Percentiles rank a stretch among this genome's conserved stretches.
phyloP scores from a whole-genome alignment of 208 protist genomes.

The Leishmania major region DNA sequence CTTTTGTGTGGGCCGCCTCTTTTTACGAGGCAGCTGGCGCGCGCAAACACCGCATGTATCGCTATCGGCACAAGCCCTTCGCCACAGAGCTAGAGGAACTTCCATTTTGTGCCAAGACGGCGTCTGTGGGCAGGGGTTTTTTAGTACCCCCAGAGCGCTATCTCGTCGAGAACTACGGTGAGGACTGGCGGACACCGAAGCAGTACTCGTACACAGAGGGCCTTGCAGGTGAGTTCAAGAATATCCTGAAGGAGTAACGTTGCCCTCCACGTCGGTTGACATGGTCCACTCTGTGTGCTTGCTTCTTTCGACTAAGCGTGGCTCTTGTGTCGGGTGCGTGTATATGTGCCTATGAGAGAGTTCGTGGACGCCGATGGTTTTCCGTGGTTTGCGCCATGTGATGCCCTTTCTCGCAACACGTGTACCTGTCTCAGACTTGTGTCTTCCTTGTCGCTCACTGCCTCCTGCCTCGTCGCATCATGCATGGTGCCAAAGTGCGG shows the following conservation, averaged over 20 bases:
- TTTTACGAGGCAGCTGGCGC: conserved; percentile 66
- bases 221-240: conserved; percentile 75
- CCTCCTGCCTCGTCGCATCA: background rate
- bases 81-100: conserved; percentile 24
- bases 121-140: conserved; percentile 30
- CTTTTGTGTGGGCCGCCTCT: conserved; percentile 82
- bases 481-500: background rate
- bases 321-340: background rate
- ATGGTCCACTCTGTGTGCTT: background rate
- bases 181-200: conserved; percentile 74
- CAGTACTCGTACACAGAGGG: conserved; percentile 80
- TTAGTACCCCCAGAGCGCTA: conserved; percentile 65
- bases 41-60: conserved; percentile 82
- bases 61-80: conserved; percentile 75
- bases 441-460: background rate
- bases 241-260: conserved; percentile 54
- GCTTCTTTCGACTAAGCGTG: background rate
- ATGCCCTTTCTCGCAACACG: background rate
- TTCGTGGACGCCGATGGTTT: background rate
- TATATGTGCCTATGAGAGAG: background rate
- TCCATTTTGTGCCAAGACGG: conserved; percentile 48
- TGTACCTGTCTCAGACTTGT: background rate
- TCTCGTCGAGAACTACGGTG: conserved; percentile 84
- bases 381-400: background rate
- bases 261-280: background rate